Base-by-base conservation (phyloP, 2,329 filamentous ascomycete species). In the Metarhizium brunneum region DNA sequence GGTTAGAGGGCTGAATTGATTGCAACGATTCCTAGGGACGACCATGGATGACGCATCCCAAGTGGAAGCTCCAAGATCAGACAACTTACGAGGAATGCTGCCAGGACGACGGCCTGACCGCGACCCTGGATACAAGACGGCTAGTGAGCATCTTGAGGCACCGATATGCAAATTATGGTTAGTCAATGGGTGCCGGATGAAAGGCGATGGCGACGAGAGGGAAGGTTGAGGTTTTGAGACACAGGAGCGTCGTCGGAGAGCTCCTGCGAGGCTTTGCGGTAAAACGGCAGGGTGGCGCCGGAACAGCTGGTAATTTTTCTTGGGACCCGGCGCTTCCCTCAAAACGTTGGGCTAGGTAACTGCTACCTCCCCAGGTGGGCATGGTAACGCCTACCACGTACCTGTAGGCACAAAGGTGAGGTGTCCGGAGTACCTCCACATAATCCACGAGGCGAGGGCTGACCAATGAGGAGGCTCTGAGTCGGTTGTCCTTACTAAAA, bases 81-180 rank as follows among this genome's bases (percentile, higher is more conserved):
- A 13, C 51, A 54, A 72, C 76, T 69, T 73, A 83, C 81, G 73
- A 75, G 59, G 78, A 76, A 63, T 73, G 74, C 64, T 73, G 77
- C 70, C 83, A 79, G 58, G 66, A 57, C 52, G 76, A 78, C 66
- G 82, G 81, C 67, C 80, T 80, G 66, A 75, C 76, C 67, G 76
- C 73, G 64, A 76, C 74, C 70, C 81, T 77, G 63, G 79, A 76
- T 78, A 84, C 77, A 77, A 83, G 76, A 69, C 81, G 80, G 68
- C 76, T 80, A 61, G 80, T 73, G 68, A 85, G 72, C 83, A 86
- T 86, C 58, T 64, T 80, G 69, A 65, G 61, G 61, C 61, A 59
- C 61, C 56, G 62, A 59, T 58, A 57, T 56, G 52, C 53, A 52
- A 47, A 51, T 43, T 61, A 58, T 59, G 59, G 60, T 57, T 61